Conservation (phyloP, 208 protist genomes). For the Endotrypanum monterogeii region DNA sequence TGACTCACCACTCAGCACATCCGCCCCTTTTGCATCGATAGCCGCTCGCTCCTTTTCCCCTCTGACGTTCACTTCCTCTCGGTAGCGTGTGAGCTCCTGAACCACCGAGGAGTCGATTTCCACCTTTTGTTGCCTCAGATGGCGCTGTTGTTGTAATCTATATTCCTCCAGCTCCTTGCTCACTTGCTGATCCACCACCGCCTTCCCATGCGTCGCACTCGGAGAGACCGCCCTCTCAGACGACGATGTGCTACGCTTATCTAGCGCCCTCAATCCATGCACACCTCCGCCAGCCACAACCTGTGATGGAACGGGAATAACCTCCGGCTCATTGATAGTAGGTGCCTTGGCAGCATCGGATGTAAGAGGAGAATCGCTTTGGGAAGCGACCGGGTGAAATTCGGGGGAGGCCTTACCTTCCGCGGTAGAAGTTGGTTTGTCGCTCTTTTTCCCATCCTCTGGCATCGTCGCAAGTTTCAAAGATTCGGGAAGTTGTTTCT, state of each 20-base stretch:
- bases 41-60: conserved; percentile 12
- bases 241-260: conserved; percentile 25
- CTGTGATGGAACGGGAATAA: conserved; percentile 20
- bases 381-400: conserved; percentile 25
- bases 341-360: conserved; percentile 16
- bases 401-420: conserved; percentile 19
- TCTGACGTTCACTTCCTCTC: conserved; percentile 11
- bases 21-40: conserved; percentile 8
- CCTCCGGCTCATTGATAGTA: conserved; percentile 16
- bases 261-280: conserved; percentile 34
- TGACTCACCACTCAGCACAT: conserved; percentile 7
- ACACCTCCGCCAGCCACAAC: conserved; percentile 40
- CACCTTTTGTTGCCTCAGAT: conserved; percentile 10
- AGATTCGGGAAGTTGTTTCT: conserved; percentile 27
- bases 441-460: conserved; percentile 3
- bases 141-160: conserved; percentile 24
- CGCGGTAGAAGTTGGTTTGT: conserved; percentile 11
- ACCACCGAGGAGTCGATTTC: conserved; percentile 10
- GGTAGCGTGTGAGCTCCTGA: conserved; percentile 14
- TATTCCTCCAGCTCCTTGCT: conserved; percentile 28
- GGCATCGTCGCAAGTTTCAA: conserved; percentile 19
- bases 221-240: conserved; percentile 4
- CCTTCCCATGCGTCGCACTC: conserved; percentile 23
- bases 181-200: conserved; percentile 23
- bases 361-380: conserved; percentile 15